Evolutionary conservation across 2,329 filamentous ascomycete species (phyloP).

Genomic region (Aspergillus intermedius): DNA sequence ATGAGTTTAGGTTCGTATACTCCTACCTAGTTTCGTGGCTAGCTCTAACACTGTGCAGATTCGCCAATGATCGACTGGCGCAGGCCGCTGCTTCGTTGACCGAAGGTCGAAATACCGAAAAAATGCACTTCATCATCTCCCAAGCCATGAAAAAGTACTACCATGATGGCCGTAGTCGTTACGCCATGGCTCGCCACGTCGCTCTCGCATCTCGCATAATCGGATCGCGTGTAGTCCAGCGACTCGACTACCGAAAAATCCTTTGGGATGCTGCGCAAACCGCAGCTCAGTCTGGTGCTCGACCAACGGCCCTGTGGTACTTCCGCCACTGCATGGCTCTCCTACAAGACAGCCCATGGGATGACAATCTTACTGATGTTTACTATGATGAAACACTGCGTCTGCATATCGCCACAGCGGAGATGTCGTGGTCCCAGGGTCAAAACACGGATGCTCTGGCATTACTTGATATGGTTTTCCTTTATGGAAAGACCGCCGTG

Average conservation of each 20-base stretch:
- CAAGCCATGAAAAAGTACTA: constrained; percentile 71
- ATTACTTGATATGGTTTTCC: constrained; percentile 64
- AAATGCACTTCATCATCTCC: constrained; percentile 89
- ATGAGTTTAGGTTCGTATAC: constrained; percentile 56
- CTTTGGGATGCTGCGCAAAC: constrained; percentile 72
- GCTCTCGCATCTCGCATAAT: constrained; percentile 72
- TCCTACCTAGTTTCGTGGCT: background rate
- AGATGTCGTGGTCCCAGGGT: constrained; percentile 74
- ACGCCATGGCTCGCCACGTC: constrained; percentile 73
- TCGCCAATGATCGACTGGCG: constrained; percentile 81
- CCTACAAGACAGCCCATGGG: constrained; percentile 76
- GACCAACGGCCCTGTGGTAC: constrained; percentile 74
- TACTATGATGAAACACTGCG: constrained; percentile 81
- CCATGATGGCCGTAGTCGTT: constrained; percentile 57
- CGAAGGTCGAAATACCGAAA: constrained; percentile 58
- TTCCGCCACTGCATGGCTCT: constrained; percentile 69
- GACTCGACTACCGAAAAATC: constrained; percentile 65
- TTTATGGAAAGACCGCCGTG: constrained; percentile 61
- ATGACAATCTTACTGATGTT: constrained; percentile 61
- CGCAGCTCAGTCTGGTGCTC: constrained; percentile 74
- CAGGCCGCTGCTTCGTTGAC: constrained; percentile 65
- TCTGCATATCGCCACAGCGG: constrained; percentile 70
- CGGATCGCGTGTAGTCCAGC: constrained; percentile 54
- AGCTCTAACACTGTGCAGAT: constrained; percentile 42
- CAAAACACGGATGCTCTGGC: constrained; percentile 61